Evolutionary conservation across 495 filamentous ascomycete species (phyloP).

Genomic region (Daldinia grandis): DNA sequence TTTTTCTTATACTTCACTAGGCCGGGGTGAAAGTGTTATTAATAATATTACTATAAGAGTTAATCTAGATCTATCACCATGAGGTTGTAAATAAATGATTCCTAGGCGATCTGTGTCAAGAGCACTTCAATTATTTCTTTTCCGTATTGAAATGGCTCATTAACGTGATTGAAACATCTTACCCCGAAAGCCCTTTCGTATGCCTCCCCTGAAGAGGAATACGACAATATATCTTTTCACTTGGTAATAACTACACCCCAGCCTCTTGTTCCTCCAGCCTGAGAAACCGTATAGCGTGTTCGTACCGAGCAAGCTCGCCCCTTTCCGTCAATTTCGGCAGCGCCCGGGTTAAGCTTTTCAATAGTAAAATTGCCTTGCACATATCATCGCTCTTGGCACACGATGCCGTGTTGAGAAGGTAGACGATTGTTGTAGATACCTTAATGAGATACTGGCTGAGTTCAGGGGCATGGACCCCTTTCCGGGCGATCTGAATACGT

Average conservation of each 20-base stretch:
- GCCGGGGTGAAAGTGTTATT: not conserved
- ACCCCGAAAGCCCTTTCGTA: too few species aligned
- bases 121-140: not conserved
- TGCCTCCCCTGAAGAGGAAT: too few species aligned
- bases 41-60: not conserved
- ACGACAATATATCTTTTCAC: too few species aligned
- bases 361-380: not conserved
- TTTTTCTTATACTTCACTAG: not conserved
- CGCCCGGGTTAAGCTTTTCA: not conserved
- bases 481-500: conserved; percentile 1
- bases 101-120: not conserved
- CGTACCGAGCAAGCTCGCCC: not conserved
- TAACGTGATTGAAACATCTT: too few species aligned
- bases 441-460: conserved; percentile 2
- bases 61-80: not conserved
- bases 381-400: not conserved
- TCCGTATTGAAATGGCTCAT: too few species aligned
- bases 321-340: not conserved
- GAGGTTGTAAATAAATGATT: not conserved
- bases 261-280: not conserved
- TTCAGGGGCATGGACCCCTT: not conserved
- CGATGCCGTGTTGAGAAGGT: not conserved
- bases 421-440: not conserved
- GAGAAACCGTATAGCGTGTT: not conserved
- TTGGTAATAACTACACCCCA: not conserved